These are phyloP conservation scores for Penicillium crystallinum DNA, from an alignment of 495 filamentous ascomycete genomes.

Conservation along the genomic window DNA sequence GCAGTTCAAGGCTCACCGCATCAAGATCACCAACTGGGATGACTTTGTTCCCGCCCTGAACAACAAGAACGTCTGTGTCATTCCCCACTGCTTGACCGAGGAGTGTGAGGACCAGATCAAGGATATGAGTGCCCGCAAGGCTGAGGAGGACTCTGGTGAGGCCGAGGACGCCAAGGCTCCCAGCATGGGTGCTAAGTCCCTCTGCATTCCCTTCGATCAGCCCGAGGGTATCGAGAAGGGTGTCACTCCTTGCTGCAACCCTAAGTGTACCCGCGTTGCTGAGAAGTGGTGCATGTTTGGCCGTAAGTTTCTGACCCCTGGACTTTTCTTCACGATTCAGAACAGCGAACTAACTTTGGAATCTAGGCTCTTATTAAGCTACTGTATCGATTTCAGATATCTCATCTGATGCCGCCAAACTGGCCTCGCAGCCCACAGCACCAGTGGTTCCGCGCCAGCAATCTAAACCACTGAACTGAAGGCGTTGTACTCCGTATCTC, in stretches of 20 bases:
- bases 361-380: conserved; percentile 22
- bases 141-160: conserved; percentile 57
- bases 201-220: conserved; percentile 98
- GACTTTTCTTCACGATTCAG: background rate
- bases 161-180: conserved; percentile 77
- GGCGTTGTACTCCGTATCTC: background rate
- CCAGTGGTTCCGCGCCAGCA: too few species aligned
- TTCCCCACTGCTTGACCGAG: conserved; percentile 75
- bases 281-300: conserved; percentile 88
- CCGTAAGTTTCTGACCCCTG: conserved; percentile 31
- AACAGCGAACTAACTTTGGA: conserved; percentile 1
- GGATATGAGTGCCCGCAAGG: conserved; percentile 71
- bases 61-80: conserved; percentile 82
- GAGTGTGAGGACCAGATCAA: conserved; percentile 94
- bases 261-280: conserved; percentile 67
- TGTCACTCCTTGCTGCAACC: conserved; percentile 84
- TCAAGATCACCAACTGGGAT: conserved; percentile 78
- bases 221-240: conserved; percentile 72
- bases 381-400: background rate
- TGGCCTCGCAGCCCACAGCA: background rate
- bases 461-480: background rate
- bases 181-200: conserved; percentile 92
- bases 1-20: conserved; percentile 70
- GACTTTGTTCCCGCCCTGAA: conserved; percentile 85
- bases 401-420: background rate